These are phyloP conservation scores for Aspergillus unguis DNA, from an alignment of 2,329 filamentous ascomycete species.

Conservation along the genomic window DNA sequence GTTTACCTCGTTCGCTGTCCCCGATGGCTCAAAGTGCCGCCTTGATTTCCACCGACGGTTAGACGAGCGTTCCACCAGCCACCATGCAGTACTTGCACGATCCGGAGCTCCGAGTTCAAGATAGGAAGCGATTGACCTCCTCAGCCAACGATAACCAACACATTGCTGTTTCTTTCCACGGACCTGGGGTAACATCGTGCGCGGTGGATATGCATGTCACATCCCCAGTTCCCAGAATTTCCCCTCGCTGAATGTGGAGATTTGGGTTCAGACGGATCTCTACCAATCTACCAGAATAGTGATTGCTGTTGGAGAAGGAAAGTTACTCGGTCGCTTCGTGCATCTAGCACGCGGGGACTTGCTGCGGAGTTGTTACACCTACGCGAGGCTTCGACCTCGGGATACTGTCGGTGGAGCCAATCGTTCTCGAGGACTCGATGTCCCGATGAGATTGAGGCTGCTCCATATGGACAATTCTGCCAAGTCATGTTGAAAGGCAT, in stretches of 20 bases:
- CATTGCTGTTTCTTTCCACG: not conserved
- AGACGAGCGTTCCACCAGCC: not conserved
- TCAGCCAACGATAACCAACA: not conserved
- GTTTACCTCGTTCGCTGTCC: not conserved
- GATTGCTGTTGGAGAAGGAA: not conserved
- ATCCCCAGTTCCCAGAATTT: not conserved
- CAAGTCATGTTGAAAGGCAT: not conserved
- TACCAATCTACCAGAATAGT: not conserved
- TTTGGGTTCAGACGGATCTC: not conserved
- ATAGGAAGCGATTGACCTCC: constrained; percentile 5
- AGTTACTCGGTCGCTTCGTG: constrained; percentile 1
- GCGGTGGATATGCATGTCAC: constrained; percentile 7
- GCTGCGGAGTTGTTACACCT: not conserved
- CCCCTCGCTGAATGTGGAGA: not conserved
- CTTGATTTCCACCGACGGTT: constrained; percentile 1
- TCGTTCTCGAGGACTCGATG: not conserved
- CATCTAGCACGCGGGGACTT: not conserved
- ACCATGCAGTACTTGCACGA: not conserved
- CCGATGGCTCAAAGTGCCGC: not conserved
- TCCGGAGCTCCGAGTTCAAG: not conserved
- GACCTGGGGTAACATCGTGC: constrained; percentile 10
- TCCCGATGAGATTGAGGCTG: not conserved
- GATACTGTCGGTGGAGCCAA: constrained; percentile 4
- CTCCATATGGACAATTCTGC: not conserved
- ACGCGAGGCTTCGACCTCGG: constrained; percentile 2